Conservation (phyloP, 805 yeast genomes). For the Barnettozyma sp. region DNA sequence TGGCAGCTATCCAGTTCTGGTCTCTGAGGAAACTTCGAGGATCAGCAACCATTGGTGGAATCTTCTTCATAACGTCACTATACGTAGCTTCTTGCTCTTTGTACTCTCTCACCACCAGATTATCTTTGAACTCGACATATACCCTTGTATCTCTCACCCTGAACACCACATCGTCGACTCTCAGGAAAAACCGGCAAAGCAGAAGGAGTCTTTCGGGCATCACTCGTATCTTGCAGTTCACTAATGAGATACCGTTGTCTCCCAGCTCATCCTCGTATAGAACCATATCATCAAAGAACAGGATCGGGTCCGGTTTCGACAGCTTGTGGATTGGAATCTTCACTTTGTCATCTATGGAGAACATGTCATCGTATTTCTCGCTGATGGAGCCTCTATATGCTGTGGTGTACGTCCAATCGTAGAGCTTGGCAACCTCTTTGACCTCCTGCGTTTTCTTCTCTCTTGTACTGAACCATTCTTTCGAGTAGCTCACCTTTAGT, state of each 20-base stretch:
- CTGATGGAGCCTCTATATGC: constrained; percentile 57
- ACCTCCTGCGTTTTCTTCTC: constrained; percentile 35
- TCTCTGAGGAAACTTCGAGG: constrained; percentile 70
- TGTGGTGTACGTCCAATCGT: constrained; percentile 95
- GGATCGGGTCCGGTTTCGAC: constrained; percentile 70
- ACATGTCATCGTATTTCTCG: constrained; percentile 11
- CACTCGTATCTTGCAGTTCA: constrained; percentile 76
- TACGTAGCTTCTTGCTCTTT: constrained; percentile 60
- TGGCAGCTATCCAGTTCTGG: constrained; percentile 74
- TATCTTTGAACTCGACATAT: constrained; percentile 66
- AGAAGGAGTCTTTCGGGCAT: constrained; percentile 77
- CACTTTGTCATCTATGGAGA: constrained; percentile 26
- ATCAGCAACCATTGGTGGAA: constrained; percentile 49
- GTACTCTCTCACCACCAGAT: constrained; percentile 66
- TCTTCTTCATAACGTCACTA: constrained; percentile 35
- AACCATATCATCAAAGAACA: constrained; percentile 83
- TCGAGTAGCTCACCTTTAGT: constrained; percentile 75
- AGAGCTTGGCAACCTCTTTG: constrained; percentile 66
- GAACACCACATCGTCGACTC: constrained; percentile 87
- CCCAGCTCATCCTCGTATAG: constrained; percentile 93
- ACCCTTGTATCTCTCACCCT: constrained; percentile 80
- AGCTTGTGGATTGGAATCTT: constrained; percentile 66
- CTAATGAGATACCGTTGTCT: constrained; percentile 84
- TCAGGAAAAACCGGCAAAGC: constrained; percentile 68
- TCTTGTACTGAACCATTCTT: constrained; percentile 59